A percentile compares a stretch with the other conserved stretches of the same genome.
These are phyloP conservation scores for Priceomyces haplophilus DNA, from an alignment of 805 yeast species.

Conservation along the genomic window DNA sequence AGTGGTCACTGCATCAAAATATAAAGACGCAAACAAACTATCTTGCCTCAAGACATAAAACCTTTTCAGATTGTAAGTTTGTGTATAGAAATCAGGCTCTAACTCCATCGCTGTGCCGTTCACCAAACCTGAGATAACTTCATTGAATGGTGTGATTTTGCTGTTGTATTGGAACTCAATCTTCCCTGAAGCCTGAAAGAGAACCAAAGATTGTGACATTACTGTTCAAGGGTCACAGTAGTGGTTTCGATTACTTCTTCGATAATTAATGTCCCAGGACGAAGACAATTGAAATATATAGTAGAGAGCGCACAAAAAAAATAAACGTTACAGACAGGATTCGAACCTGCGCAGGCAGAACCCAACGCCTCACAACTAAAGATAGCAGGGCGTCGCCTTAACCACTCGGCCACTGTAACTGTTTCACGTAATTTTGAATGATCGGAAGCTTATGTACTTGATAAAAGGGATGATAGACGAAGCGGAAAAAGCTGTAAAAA, in stretches of 20 bases:
- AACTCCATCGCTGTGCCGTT: conserved; percentile 33
- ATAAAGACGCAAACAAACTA: conserved; percentile 32
- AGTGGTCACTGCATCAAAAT: conserved; percentile 38
- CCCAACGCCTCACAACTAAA: conserved; percentile 42
- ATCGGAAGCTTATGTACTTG: too few relatives aligned
- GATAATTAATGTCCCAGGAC: too few relatives aligned
- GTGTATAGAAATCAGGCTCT: conserved; percentile 33
- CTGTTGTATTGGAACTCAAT: conserved; percentile 35
- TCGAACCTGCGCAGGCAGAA: conserved; percentile 90
- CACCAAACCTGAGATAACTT: conserved; percentile 31
- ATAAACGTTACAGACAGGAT: conserved; percentile 97
- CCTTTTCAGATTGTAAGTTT: conserved; percentile 28
- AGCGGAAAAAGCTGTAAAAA: too few relatives aligned
- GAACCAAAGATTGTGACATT: conserved; percentile 41
- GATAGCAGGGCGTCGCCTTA: conserved; percentile 90
- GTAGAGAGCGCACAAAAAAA: conserved; percentile 21
- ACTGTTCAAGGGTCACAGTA: not conserved
- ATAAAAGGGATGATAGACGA: too few relatives aligned
- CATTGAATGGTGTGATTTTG: conserved; percentile 39
- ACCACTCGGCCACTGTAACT: conserved; percentile 88
- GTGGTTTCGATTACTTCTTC: not conserved
- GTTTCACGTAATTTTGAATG: not conserved
- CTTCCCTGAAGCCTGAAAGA: conserved; percentile 35
- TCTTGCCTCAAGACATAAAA: conserved; percentile 31
- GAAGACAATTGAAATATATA: not conserved